Base-by-base conservation (phyloP, 108 stramenopile genomes). In the Chaetoceros muelleri region DNA sequence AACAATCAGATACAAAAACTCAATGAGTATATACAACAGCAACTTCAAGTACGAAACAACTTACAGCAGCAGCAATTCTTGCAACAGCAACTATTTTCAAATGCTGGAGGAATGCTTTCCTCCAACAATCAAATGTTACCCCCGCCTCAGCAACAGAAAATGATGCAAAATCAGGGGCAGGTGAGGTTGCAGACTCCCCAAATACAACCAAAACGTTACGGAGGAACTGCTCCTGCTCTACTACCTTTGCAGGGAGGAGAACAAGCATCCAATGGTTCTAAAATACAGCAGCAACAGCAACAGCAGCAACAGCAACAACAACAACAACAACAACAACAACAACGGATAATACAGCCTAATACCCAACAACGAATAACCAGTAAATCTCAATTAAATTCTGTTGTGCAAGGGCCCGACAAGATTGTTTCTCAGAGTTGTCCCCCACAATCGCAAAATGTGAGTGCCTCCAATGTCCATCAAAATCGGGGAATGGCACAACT, bases 211-310 rank as follows among this genome's bases (percentile, higher is more conserved):
- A 19, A 49, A 30, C n/a, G 30, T 60, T 62, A 29, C 52, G 71
- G 50, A 65, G 71, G 53, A 55, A 65, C 44, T 58, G 52, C 62
- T 54, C 74, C 70, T 66, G 53, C 52, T 52, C 80, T 53, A 50
- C 64, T 72, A 56, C 56, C 66, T 44, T 76, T 60, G 59, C 59
- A 62, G 18, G 65, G 65, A 27, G 61, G 69, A 50, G 22, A 67
- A 22, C 72, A 71, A 72, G 55, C 67, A 65, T 44, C 63, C 62
- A 24, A 64, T 62, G 54, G 64, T 58, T 20, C 64, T 55, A 22
- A 75, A 40, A 40, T 40, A 52, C 66, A 64, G 52, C 50, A 40
- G 25, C 53, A 51, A 13, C 28, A 48, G 28, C n/a, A 28, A 17
- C 31, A 64, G 30, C 72, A 61, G 34, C 47, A 24, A 5, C 25